These are phyloP conservation scores for Lactarius akahatsu DNA, from an alignment of 768 basidiomycete species.

Conservation along the genomic window DNA sequence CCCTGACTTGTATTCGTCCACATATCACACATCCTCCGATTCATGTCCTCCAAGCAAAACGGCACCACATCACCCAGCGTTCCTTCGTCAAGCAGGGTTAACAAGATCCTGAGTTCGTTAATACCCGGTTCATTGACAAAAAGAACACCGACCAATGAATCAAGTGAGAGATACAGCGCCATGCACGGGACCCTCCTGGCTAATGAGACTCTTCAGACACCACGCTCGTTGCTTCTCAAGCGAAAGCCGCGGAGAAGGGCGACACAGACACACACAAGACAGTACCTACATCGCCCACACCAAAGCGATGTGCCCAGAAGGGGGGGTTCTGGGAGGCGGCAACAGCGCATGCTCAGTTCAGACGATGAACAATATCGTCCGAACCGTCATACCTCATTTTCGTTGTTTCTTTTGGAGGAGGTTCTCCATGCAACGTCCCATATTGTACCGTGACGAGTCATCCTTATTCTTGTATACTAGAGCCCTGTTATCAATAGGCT, in stretches of 20 bases:
- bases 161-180: conserved; percentile 2
- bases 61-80: too few species aligned
- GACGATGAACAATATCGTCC: neutral
- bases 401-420: neutral
- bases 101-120: neutral
- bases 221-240: neutral
- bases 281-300: neutral
- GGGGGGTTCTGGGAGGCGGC: neutral
- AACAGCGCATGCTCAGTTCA: neutral
- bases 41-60: neutral
- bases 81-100: neutral
- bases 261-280: neutral
- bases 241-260: neutral
- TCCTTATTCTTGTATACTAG: neutral
- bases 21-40: neutral
- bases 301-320: neutral
- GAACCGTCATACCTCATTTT: neutral
- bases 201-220: neutral
- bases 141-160: neutral
- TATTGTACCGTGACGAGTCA: neutral
- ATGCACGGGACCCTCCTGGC: neutral
- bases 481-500: neutral
- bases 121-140: neutral
- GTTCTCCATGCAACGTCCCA: neutral
- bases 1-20: neutral